Base-by-base conservation (phyloP, 805 yeast species). In the Ogataea pini region DNA sequence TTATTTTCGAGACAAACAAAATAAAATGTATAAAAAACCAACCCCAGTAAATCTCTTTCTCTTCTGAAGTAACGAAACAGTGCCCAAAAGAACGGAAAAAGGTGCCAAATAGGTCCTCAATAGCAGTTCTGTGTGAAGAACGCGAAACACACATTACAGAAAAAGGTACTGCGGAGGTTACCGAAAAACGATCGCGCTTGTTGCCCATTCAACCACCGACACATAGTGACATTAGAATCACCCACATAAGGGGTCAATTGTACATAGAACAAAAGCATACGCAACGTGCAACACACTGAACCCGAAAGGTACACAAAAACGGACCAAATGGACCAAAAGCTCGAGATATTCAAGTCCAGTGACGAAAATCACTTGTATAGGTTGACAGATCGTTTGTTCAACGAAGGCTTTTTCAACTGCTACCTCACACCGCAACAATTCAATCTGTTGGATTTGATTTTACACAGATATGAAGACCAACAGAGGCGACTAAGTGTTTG, bases 351-450 rank as follows among this genome's bases (percentile, higher is more conserved):
- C 47, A 49, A 43, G 36, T 37, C 55, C 4, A 51, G 57, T 25
- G 63, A 67, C 48, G 54, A 65, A 7, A 47, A 53, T 27, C 52
- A 62, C 19, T 55, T 76, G 36, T 62, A 65, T 41, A 44, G 49
- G 27, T 53, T 74, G 29, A 64, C 78, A 3, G 68, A 62, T 17
- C 64, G 62, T 46, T 51, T 76, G 17, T 71, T 67, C 47, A 49
- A 59, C 20, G 62, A 69, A 8, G 72, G 75, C 4, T 64, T 67
- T 16, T 77, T 79, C 54, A 76, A 73, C 44, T 70, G 75, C 40
- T 77, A 73, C 57, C 64, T 83, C 49, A 77, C 82, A 9, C 71
- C 78, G n/a, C 80, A 76, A 48, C 87, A 82, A 59, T 71, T 75
- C 54, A 70, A 76, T 44, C 73, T 83, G 1, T 62, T 83, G 36